phyloP scores from a whole-genome alignment of 352 stramenopile species.

The Phytophthora aleatoria region DNA sequence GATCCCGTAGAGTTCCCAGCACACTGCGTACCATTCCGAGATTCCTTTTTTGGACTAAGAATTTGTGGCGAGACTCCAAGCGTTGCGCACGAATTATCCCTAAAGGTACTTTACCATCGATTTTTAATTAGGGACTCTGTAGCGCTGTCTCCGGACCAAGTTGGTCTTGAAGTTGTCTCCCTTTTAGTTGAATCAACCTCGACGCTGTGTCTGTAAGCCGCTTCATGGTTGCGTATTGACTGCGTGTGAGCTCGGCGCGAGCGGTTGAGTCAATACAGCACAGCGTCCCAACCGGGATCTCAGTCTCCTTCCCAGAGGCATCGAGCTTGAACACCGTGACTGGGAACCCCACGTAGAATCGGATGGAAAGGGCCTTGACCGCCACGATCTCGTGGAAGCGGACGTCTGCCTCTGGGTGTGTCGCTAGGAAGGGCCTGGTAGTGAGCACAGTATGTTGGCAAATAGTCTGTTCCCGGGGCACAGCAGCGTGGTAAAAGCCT shows the following conservation, averaged over 20 bases:
- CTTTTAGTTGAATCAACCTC: slow-evolving; percentile 38
- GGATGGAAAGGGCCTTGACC: slow-evolving; percentile 24
- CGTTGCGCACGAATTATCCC: too few relatives aligned
- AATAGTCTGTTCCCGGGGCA: slow-evolving; percentile 41
- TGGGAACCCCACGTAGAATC: slow-evolving; percentile 47
- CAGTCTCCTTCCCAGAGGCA: slow-evolving; percentile 3
- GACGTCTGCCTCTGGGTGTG: slow-evolving; percentile 41
- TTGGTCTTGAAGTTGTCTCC: slow-evolving; percentile 20
- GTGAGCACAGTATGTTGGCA: slow-evolving; percentile 47
- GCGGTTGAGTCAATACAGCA: slow-evolving; percentile 41
- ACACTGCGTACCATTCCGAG: slow-evolving; percentile 13
- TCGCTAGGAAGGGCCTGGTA: slow-evolving; percentile 30
- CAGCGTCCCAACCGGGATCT: slow-evolving; percentile 43
- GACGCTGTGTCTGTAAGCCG: slow-evolving; percentile 36
- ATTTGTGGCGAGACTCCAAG: slow-evolving; percentile 2
- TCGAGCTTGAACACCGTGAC: slow-evolving; percentile 22
- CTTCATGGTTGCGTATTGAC: slow-evolving; percentile 45
- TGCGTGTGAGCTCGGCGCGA: slow-evolving; percentile 35
- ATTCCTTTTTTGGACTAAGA: not conserved
- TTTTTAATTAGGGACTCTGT: not conserved
- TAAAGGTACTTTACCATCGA: too few relatives aligned
- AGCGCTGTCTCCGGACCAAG: not conserved
- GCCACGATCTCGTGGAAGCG: slow-evolving; percentile 37
- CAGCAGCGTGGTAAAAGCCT: slow-evolving; percentile 20
- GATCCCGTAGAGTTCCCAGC: slow-evolving; percentile 7